A percentile compares a stretch with the other conserved stretches of the same genome.
These are phyloP conservation scores for Phanerochaete carnosa DNA, from an alignment of 768 basidiomycete species.

Conservation along the genomic window DNA sequence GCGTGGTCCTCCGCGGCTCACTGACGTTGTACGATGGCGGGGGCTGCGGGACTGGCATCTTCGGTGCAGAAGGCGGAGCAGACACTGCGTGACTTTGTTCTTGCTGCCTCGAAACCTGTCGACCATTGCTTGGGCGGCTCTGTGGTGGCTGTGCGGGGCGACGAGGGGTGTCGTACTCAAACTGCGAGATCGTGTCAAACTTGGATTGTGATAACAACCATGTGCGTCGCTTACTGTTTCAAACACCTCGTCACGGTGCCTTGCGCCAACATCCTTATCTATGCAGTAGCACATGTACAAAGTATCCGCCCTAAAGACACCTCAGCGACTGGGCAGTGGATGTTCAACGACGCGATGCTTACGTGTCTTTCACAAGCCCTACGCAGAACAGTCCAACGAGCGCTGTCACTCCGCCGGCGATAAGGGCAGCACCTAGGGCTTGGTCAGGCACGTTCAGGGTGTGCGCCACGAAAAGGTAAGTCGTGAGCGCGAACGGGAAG, in stretches of 20 bases:
- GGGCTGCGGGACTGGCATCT: slow-evolving; percentile 6
- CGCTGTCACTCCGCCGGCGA: slow-evolving; percentile 78
- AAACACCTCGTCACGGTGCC: slow-evolving; percentile 51
- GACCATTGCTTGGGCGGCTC: background rate
- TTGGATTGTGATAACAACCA: background rate
- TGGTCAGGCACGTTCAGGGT: slow-evolving; percentile 65
- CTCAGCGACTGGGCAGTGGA: background rate
- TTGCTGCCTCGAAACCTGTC: slow-evolving; percentile 13
- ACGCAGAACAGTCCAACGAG: slow-evolving; percentile 82
- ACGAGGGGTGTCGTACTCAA: slow-evolving; percentile 36
- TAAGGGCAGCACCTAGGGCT: slow-evolving; percentile 70
- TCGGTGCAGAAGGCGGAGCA: background rate
- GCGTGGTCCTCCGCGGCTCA: slow-evolving; percentile 15
- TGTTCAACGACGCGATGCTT: slow-evolving; percentile 22
- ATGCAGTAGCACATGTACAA: slow-evolving; percentile 68
- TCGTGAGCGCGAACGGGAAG: slow-evolving; percentile 75
- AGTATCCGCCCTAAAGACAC: slow-evolving; percentile 48
- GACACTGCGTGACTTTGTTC: background rate
- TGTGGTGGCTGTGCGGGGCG: slow-evolving; percentile 16
- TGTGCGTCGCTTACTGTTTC: slow-evolving; percentile 41
- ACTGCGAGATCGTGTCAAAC: slow-evolving; percentile 25
- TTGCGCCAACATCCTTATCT: slow-evolving; percentile 51
- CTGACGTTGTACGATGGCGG: slow-evolving; percentile 9
- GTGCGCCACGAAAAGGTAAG: slow-evolving; percentile 89
- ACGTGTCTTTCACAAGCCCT: slow-evolving; percentile 77